Base-by-base conservation (phyloP, 768 basidiomycete genomes). In the Auriculariales sp. region DNA sequence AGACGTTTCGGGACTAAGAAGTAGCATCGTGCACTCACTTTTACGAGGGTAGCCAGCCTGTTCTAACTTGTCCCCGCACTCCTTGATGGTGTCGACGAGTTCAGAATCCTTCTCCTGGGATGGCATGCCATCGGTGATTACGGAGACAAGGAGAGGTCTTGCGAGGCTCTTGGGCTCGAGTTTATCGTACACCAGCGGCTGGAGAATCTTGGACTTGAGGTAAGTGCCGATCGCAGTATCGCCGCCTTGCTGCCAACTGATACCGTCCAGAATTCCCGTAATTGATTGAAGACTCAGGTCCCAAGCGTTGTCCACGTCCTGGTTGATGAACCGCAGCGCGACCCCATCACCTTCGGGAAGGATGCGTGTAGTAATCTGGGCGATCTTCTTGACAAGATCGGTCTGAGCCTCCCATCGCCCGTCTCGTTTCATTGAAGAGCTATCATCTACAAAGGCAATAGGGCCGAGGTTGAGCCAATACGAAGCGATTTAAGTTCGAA, bases 311-410 rank as follows among this genome's bases (percentile, higher is more conserved):
- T 32, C 31, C 9, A 32, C 31, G 31, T 7, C 7, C 15, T 32
- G 31, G 34, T 62, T 62, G 50, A 62, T 62, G 53, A 62, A 62
- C 25, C 55, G 54, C 25, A 62, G 51, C 15, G 59, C 44, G 27
- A 61, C 58, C 17, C 53, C 54, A 25, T 44, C 25, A n/a, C 57
- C 54, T 35, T 59, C 61, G 6, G 61, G 61, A 15, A 63, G 52
- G 27, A 63, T 53, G 45, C 45, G 50, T 12, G 59, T 62, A 4
- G 61, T 52, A 42, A 62, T 53, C 30, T 53, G 44, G 3, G 51
- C 48, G 28, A 56, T 56, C 5, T 53, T 46, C 15, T 25, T 36
- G 31, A 61, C 54, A 25, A 55, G 44, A n/a, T 55, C 49, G 17
- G 44, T n/a, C 28, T 51, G 53, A 22, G n/a, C 17, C 10, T 22